These are phyloP conservation scores for Fusarium continuum DNA, from an alignment of 2,329 filamentous ascomycete genomes.

Conservation along the genomic window DNA sequence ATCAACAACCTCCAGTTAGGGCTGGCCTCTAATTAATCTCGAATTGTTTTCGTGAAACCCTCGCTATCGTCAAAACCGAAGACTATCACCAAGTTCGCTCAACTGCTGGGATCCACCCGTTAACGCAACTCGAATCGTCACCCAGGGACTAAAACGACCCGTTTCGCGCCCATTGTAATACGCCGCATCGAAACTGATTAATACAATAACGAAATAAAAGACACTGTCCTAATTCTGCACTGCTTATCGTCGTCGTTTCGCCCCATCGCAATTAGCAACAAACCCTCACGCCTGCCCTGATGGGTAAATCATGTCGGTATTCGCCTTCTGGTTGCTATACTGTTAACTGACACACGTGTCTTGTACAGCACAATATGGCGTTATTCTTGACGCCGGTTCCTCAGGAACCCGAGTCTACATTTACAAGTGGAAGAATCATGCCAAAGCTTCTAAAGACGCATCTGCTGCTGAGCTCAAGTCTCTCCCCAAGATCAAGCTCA, in stretches of 20 bases:
- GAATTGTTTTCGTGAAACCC: neutral
- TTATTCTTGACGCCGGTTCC: slow-evolving; percentile 96
- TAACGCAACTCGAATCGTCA: slow-evolving; percentile 22
- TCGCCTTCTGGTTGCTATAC: neutral
- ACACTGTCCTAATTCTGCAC: neutral
- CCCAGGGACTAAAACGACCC: slow-evolving; percentile 4
- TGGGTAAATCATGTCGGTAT: slow-evolving; percentile 52
- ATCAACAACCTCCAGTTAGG: neutral
- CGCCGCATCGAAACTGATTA: neutral
- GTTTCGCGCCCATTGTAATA: neutral
- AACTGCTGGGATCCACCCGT: slow-evolving; percentile 13
- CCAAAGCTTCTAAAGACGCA: slow-evolving; percentile 66
- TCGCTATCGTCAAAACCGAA: slow-evolving; percentile 9
- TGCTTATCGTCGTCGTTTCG: neutral
- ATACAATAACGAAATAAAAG: neutral
- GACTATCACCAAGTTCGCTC: slow-evolving; percentile 13
- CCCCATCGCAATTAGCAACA: slow-evolving; percentile 2
- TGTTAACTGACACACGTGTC: slow-evolving; percentile 27
- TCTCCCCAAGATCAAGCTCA: slow-evolving; percentile 82
- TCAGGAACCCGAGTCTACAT: slow-evolving; percentile 95
- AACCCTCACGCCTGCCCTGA: slow-evolving; percentile 29
- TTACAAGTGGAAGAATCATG: slow-evolving; percentile 89
- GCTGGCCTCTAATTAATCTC: slow-evolving; percentile 6
- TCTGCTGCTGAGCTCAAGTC: slow-evolving; percentile 59
- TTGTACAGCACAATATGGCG: slow-evolving; percentile 76